These are phyloP conservation scores for Irpex lacteus DNA, from an alignment of 1,284 basidiomycete species.

Conservation along the genomic window DNA sequence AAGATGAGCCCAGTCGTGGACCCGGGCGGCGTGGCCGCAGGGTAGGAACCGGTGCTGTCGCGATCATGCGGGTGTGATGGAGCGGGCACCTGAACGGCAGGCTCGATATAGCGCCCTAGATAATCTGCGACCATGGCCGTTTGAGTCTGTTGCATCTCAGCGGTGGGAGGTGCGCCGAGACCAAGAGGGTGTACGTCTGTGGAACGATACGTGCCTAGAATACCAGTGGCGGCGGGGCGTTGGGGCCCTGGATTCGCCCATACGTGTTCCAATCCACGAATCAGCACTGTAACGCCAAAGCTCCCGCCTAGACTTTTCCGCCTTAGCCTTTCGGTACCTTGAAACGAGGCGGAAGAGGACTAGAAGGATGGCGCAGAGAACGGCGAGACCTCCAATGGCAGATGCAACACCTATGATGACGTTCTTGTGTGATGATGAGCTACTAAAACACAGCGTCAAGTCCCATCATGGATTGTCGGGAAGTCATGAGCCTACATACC, in stretches of 20 bases:
- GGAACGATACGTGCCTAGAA: background rate
- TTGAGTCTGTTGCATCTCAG: background rate
- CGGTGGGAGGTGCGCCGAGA: background rate
- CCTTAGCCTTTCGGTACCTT: background rate
- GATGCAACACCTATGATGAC: background rate
- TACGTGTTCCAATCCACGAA: background rate
- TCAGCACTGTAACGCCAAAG: background rate
- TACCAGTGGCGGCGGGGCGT: background rate
- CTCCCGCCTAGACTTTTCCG: background rate
- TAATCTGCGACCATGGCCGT: background rate
- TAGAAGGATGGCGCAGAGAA: background rate
- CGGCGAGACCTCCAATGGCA: background rate
- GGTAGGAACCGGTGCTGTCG: background rate
- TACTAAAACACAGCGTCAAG: background rate
- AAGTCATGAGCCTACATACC: background rate
- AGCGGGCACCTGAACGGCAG: background rate
- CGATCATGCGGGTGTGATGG: background rate
- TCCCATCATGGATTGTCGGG: background rate
- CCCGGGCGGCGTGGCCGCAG: background rate
- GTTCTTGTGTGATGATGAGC: background rate
- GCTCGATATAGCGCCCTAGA: background rate
- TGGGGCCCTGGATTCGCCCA: background rate
- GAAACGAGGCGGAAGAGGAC: background rate
- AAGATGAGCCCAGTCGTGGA: conserved; percentile 1
- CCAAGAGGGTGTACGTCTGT: background rate